phyloP scores from a whole-genome alignment of 352 stramenopile species.

The Vaucheria bursata region DNA sequence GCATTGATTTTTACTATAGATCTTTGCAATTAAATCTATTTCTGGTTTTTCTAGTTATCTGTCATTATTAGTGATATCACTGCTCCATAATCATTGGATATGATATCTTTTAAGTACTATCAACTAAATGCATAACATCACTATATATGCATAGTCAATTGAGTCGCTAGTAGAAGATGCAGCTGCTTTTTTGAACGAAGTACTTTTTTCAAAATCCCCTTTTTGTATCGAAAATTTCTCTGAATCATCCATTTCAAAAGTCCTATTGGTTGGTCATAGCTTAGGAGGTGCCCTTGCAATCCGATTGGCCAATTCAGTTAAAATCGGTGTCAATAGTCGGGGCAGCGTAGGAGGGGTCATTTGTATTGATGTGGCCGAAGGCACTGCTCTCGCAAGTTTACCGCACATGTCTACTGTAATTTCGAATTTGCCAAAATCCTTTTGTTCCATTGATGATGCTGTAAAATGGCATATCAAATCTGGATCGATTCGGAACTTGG shows the following conservation, averaged over 20 bases:
- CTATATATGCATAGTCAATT: neutral
- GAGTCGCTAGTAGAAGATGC: neutral
- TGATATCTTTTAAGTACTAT: too few species aligned
- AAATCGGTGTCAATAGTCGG: neutral
- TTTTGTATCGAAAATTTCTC: too few species aligned
- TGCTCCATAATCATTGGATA: too few species aligned
- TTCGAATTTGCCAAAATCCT: slow-evolving; percentile 25
- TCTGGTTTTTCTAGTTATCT: too few species aligned
- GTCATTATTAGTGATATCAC: too few species aligned
- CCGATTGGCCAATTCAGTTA: slow-evolving; percentile 8
- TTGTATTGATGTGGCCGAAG: slow-evolving; percentile 41
- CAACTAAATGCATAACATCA: neutral
- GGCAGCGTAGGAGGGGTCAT: slow-evolving; percentile 24
- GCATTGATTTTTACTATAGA: too few species aligned
- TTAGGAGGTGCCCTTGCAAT: slow-evolving; percentile 39
- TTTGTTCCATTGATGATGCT: slow-evolving; percentile 29
- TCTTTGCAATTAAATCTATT: too few species aligned
- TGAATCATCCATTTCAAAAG: too few species aligned
- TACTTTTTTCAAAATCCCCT: neutral
- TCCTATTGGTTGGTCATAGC: slow-evolving; percentile 26
- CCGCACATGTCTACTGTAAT: slow-evolving; percentile 40
- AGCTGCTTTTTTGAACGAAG: neutral
- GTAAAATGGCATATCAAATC: slow-evolving; percentile 43
- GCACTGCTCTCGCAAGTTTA: slow-evolving; percentile 37
- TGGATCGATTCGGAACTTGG: slow-evolving; percentile 16